Evolutionary conservation across 2,329 filamentous ascomycete genomes (phyloP).

Genomic region (Dactylellina cionopaga): DNA sequence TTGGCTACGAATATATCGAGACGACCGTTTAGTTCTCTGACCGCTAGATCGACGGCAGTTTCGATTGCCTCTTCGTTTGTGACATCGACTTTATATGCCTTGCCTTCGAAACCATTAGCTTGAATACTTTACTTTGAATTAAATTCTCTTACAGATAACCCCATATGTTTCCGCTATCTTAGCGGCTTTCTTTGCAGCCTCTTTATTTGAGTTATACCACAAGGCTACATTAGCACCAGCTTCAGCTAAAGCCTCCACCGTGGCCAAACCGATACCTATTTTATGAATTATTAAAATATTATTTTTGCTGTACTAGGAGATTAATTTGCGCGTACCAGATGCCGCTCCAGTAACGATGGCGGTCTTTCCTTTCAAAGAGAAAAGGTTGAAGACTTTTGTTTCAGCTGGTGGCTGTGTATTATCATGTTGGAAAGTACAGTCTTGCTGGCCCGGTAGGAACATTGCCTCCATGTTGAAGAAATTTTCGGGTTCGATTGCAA

Average conservation of each 20-base stretch:
- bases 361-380: conserved; percentile 23
- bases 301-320: neutral
- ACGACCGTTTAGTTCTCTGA: conserved; percentile 75
- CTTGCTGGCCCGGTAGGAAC: conserved; percentile 26
- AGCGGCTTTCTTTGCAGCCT: conserved; percentile 71
- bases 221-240: conserved; percentile 77
- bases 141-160: conserved; percentile 71
- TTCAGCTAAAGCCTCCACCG: conserved; percentile 74
- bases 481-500: neutral
- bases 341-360: conserved; percentile 27
- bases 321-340: conserved; percentile 6
- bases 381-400: conserved; percentile 1
- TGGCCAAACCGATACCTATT: conserved; percentile 71
- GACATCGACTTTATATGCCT: conserved; percentile 71
- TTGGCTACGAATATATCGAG: conserved; percentile 84
- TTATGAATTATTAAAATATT: conserved; percentile 71
- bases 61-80: conserved; percentile 67
- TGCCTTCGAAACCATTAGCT: conserved; percentile 64
- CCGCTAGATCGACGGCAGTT: conserved; percentile 65
- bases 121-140: conserved; percentile 65
- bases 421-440: conserved; percentile 9
- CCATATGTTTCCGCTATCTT: conserved; percentile 72
- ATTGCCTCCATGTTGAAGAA: conserved; percentile 8
- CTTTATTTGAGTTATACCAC: conserved; percentile 76
- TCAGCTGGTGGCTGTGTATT: conserved; percentile 1